Conservation (phyloP, 495 filamentous ascomycete genomes). For the Durotheca rogersii region DNA sequence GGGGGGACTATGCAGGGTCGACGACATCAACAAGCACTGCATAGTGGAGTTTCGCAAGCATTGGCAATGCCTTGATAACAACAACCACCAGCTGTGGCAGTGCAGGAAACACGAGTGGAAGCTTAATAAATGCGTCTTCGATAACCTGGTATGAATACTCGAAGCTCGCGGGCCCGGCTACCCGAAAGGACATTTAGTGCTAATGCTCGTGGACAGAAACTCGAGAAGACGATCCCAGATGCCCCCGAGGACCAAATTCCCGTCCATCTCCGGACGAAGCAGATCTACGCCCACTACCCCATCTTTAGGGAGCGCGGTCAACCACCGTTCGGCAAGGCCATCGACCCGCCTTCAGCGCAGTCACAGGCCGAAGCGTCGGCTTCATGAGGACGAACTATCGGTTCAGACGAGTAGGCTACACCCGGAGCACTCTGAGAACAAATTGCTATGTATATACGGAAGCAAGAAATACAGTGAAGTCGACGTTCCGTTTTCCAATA, state of each 20-base stretch:
- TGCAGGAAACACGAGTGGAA: conserved; percentile 78
- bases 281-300: conserved; percentile 67
- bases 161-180: conserved; percentile 32
- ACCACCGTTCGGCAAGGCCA: conserved; percentile 37
- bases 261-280: conserved; percentile 76
- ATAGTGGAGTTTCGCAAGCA: conserved; percentile 85
- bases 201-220: conserved; percentile 57
- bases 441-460: conserved; percentile 25
- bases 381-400: conserved; percentile 24
- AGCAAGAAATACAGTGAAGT: conserved; percentile 14
- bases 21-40: conserved; percentile 95
- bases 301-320: conserved; percentile 41
- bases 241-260: conserved; percentile 73
- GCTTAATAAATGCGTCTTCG: conserved; percentile 89
- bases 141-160: conserved; percentile 78
- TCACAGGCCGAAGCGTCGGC: conserved; percentile 27
- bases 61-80: conserved; percentile 93
- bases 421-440: not conserved
- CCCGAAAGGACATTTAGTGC: conserved; percentile 1
- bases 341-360: conserved; percentile 37
- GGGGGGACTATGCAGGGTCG: conserved; percentile 57
- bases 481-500: not conserved
- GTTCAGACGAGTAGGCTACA: not conserved
- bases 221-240: conserved; percentile 88
- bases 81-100: conserved; percentile 95